Conservation (phyloP, 257 asterid species). For the Euphrasia confusa region DNA sequence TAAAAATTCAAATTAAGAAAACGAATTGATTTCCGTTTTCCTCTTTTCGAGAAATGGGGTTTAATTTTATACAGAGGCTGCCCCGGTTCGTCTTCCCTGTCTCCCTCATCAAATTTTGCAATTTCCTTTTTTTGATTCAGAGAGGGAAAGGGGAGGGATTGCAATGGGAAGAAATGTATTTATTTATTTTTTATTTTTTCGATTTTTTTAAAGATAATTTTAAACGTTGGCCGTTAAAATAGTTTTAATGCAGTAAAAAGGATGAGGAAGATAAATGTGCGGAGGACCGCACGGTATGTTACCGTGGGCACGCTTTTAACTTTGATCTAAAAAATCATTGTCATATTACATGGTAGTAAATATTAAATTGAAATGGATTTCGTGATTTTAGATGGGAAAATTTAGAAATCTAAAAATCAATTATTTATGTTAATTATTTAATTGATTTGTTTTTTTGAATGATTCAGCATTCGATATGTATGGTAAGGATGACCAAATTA, state of each 20-base stretch:
- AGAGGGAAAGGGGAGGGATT: slow-evolving; percentile 19
- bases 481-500: no score
- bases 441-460: no score
- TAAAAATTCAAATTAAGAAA: no score
- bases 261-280: slow-evolving; percentile 18
- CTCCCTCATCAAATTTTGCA: slow-evolving; percentile 23
- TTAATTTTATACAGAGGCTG: no score
- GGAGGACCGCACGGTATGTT: slow-evolving; percentile 26
- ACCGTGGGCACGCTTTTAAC: background rate
- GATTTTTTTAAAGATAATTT: background rate
- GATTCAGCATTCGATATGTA: no score
- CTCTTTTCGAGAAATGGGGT: no score
- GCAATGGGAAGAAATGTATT: background rate
- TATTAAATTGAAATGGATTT: no score
- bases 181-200: background rate
- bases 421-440: no score
- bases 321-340: slow-evolving; percentile 11
- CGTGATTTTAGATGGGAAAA: no score
- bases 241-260: slow-evolving; percentile 16
- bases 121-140: background rate
- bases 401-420: no score
- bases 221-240: slow-evolving; percentile 21
- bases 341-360: no score
- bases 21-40: no score
- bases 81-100: slow-evolving; percentile 1